phyloP scores from a whole-genome alignment of 371 early-diverging fungal genomes.

The Actinomortierella wolfii region DNA sequence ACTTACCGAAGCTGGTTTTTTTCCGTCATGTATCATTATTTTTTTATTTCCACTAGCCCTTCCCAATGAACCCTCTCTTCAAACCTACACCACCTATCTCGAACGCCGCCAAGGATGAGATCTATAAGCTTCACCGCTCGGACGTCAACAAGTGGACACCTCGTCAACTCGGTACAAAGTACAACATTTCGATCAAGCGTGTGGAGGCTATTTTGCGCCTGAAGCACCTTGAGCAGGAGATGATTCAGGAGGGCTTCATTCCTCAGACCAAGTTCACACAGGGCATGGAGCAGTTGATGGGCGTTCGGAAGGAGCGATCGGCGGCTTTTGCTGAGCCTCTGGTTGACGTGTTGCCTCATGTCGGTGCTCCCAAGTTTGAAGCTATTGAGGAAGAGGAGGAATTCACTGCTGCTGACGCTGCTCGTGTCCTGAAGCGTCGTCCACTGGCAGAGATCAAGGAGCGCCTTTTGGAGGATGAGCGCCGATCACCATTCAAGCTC shows the following conservation, averaged over 20 bases:
- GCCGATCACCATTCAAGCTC: slow-evolving; percentile 46
- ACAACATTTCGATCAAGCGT: slow-evolving; percentile 81
- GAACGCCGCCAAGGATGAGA: slow-evolving; percentile 69
- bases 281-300: slow-evolving; percentile 88
- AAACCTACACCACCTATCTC: slow-evolving; percentile 80
- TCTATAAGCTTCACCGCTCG: slow-evolving; percentile 68
- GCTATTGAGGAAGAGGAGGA: slow-evolving; percentile 76
- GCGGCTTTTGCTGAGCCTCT: slow-evolving; percentile 60
- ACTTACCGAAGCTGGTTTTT: neutral
- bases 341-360: slow-evolving; percentile 62
- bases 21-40: slow-evolving; percentile 4
- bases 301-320: slow-evolving; percentile 51
- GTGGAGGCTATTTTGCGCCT: slow-evolving; percentile 89
- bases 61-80: slow-evolving; percentile 90
- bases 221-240: slow-evolving; percentile 77
- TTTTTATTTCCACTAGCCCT: slow-evolving; percentile 62
- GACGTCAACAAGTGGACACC: slow-evolving; percentile 72
- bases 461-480: slow-evolving; percentile 48
- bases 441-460: slow-evolving; percentile 72
- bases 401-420: slow-evolving; percentile 83
- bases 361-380: slow-evolving; percentile 79
- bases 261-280: slow-evolving; percentile 42
- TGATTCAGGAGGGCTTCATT: slow-evolving; percentile 59
- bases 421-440: slow-evolving; percentile 73
- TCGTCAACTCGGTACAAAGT: slow-evolving; percentile 74